Conservation (phyloP, 2,329 filamentous ascomycete genomes). For the Orbilia quercus region DNA sequence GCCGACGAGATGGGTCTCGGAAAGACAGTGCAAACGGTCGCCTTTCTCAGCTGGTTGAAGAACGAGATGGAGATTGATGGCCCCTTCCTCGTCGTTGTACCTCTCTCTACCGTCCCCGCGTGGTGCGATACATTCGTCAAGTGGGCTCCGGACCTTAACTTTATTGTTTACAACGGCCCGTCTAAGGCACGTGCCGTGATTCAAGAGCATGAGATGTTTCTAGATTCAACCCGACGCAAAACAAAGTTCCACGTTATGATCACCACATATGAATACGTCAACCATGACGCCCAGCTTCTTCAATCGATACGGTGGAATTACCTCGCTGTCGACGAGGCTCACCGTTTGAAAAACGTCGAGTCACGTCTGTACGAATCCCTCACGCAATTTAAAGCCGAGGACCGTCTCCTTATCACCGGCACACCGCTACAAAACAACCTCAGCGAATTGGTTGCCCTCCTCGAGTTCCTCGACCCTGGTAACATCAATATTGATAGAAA, state of each 20-base stretch:
- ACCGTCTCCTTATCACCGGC: conserved; percentile 91
- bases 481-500: conserved; percentile 91
- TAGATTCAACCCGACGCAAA: conserved; percentile 85
- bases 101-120: conserved; percentile 93
- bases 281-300: conserved; percentile 84
- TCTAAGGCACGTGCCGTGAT: conserved; percentile 87
- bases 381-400: conserved; percentile 85
- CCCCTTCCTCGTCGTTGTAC: conserved; percentile 96
- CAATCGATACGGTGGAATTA: conserved; percentile 97
- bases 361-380: conserved; percentile 91
- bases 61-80: conserved; percentile 91
- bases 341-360: conserved; percentile 94
- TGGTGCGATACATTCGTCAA: conserved; percentile 98
- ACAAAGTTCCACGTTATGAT: conserved; percentile 98
- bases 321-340: conserved; percentile 94
- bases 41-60: conserved; percentile 93
- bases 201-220: conserved; percentile 86
- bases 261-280: conserved; percentile 96
- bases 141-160: conserved; percentile 96
- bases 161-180: conserved; percentile 94
- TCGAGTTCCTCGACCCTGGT: conserved; percentile 98
- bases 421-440: conserved; percentile 98
- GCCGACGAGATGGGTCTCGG: conserved; percentile 99
- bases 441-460: conserved; percentile 87
- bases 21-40: conserved; percentile 96